A percentile compares a stretch with the other conserved stretches of the same genome.
These are phyloP conservation scores for Creolimax fragrantissima DNA, from an alignment of 78 protist species.

Conservation along the genomic window DNA sequence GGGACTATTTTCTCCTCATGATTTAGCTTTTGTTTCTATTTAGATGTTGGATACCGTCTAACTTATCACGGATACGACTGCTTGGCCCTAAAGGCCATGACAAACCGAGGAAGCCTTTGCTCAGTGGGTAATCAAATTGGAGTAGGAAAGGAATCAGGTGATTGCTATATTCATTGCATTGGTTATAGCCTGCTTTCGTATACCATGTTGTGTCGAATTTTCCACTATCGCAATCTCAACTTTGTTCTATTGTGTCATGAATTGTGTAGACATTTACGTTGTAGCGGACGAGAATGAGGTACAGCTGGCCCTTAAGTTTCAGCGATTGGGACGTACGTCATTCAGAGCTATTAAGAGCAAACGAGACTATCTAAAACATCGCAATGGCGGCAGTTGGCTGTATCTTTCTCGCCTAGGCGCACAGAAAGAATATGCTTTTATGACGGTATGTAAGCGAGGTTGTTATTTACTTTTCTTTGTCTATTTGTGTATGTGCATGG, in stretches of 20 bases:
- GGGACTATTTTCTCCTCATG: too few species aligned
- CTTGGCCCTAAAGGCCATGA: slow-evolving; percentile 79
- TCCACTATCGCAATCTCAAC: not conserved
- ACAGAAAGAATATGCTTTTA: slow-evolving; percentile 89
- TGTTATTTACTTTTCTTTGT: not conserved
- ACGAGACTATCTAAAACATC: slow-evolving; percentile 80
- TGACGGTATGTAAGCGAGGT: slow-evolving; percentile 57
- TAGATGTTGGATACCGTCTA: slow-evolving; percentile 85
- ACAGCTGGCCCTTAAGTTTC: slow-evolving; percentile 58
- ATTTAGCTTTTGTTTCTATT: too few species aligned
- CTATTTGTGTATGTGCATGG: not conserved
- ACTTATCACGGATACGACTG: slow-evolving; percentile 93
- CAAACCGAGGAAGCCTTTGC: slow-evolving; percentile 53
- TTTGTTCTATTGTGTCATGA: not conserved
- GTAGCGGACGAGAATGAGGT: slow-evolving; percentile 44
- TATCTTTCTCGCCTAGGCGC: slow-evolving; percentile 92
- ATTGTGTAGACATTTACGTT: slow-evolving; percentile 53
- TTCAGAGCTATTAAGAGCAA: slow-evolving; percentile 84
- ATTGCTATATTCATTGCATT: not conserved
- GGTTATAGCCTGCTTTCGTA: not conserved
- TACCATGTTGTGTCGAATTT: not conserved
- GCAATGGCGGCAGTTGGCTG: slow-evolving; percentile 79
- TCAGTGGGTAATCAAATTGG: slow-evolving; percentile 90
- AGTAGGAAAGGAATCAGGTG: slow-evolving; percentile 96
- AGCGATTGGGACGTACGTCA: slow-evolving; percentile 89